Evolutionary conservation across 495 filamentous ascomycete genomes (phyloP).

Genomic region (Penicillium canariense): DNA sequence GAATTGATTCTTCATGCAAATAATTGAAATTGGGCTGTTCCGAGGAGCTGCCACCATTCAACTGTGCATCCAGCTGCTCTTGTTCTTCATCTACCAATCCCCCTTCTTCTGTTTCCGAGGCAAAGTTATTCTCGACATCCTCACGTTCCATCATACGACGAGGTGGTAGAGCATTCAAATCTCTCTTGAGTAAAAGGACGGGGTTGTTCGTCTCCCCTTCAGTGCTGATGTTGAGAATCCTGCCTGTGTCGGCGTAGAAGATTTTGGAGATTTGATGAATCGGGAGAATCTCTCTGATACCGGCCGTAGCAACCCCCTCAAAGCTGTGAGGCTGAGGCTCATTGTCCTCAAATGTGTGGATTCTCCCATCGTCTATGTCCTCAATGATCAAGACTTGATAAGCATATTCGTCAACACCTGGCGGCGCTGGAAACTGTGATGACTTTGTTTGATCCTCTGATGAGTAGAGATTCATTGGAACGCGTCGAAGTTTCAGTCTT

Average conservation of each 20-base stretch:
- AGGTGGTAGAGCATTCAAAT: constrained; percentile 70
- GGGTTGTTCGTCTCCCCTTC: constrained; percentile 80
- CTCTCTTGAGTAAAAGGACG: constrained; percentile 82
- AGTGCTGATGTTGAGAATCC: constrained; percentile 84
- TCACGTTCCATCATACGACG: constrained; percentile 61
- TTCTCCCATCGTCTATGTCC: constrained; percentile 86
- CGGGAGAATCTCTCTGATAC: constrained; percentile 79
- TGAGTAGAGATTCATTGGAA: constrained; percentile 43
- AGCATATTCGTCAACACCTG: constrained; percentile 66
- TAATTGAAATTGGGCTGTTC: constrained; percentile 19
- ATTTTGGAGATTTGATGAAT: constrained; percentile 93
- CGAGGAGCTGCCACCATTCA: constrained; percentile 48
- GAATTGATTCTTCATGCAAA: constrained; percentile 36
- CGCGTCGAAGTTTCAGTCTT: constrained; percentile 70
- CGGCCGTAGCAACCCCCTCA: constrained; percentile 70
- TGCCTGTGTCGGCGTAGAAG: constrained; percentile 95
- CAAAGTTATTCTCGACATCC: constrained; percentile 30
- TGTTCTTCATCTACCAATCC: constrained; percentile 43
- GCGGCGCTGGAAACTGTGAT: constrained; percentile 46
- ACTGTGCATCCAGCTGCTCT: constrained; percentile 65
- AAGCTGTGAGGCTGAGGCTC: constrained; percentile 59
- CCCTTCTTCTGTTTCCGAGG: constrained; percentile 26
- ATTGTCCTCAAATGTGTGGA: constrained; percentile 75
- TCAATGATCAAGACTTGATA: constrained; percentile 91
- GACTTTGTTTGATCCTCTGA: constrained; percentile 14